Evolutionary conservation across 2,329 filamentous ascomycete species (phyloP).

Genomic region (Myriosclerotinia scirpicola): DNA sequence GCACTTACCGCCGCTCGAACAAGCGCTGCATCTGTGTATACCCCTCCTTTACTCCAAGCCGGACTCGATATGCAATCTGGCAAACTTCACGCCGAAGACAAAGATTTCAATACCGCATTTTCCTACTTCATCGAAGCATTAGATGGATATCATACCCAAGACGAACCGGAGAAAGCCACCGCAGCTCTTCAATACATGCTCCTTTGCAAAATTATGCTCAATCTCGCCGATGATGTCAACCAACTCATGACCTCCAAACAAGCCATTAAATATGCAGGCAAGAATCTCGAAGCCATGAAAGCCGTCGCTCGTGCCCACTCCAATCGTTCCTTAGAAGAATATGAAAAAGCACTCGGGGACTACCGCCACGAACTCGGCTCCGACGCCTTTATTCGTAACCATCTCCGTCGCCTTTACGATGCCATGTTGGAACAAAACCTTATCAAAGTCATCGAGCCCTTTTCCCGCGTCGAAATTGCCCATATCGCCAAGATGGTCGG

Average conservation of each 20-base stretch:
- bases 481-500: constrained; percentile 98
- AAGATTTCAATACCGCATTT: constrained; percentile 98
- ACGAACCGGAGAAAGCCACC: constrained; percentile 87
- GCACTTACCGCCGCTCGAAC: constrained; percentile 93
- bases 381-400: constrained; percentile 95
- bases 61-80: constrained; percentile 99
- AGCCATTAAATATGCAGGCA: constrained; percentile 91
- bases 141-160: constrained; percentile 92
- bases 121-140: constrained; percentile 99
- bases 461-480: constrained; percentile 92
- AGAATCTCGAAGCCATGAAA: constrained; percentile 98
- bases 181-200: constrained; percentile 98
- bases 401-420: constrained; percentile 93
- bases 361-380: constrained; percentile 93
- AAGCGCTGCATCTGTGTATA: constrained; percentile 95
- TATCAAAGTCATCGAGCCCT: constrained; percentile 99
- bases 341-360: constrained; percentile 85
- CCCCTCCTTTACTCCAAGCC: constrained; percentile 89
- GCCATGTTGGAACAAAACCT: constrained; percentile 99
- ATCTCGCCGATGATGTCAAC: constrained; percentile 93
- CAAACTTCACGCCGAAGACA: constrained; percentile 97
- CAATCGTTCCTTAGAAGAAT: constrained; percentile 94
- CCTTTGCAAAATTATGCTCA: constrained; percentile 99
- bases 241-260: constrained; percentile 94
- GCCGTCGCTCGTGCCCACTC: constrained; percentile 93